Percentiles rank a stretch among this genome's conserved stretches.
Conservation (phyloP, 2,329 filamentous ascomycete species). For the Hawksworthiomyces lignivorus region DNA sequence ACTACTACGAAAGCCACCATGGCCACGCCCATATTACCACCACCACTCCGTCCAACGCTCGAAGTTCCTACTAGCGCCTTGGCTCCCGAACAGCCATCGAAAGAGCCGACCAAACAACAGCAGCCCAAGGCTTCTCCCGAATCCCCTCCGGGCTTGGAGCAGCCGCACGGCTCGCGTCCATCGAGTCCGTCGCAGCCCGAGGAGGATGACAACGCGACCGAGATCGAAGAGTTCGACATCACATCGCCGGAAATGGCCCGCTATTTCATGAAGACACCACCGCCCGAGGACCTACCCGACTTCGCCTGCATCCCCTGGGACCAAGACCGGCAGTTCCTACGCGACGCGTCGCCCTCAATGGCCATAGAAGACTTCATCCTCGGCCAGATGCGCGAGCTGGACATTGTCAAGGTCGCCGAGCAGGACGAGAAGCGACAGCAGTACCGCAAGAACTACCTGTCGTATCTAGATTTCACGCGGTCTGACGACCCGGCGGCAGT, state of each 20-base stretch:
- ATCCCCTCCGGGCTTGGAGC: constrained; percentile 10
- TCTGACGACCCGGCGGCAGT: constrained; percentile 47
- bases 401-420: constrained; percentile 26
- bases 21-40: not conserved
- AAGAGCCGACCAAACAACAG: too few species aligned
- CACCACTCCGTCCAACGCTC: too few species aligned
- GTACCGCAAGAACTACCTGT: constrained; percentile 41
- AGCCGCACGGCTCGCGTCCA: constrained; percentile 15
- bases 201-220: constrained; percentile 45
- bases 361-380: constrained; percentile 39
- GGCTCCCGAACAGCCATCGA: too few species aligned
- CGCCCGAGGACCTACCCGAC: constrained; percentile 44
- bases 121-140: not conserved
- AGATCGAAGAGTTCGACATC: constrained; percentile 46
- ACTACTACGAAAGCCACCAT: too few species aligned
- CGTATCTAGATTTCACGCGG: constrained; percentile 47
- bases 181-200: constrained; percentile 43
- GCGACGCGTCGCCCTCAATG: constrained; percentile 31
- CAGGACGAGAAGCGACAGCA: constrained; percentile 31
- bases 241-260: constrained; percentile 42
- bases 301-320: constrained; percentile 40
- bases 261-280: constrained; percentile 46
- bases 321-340: constrained; percentile 37
- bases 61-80: too few species aligned
- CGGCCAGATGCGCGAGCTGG: constrained; percentile 35